Evolutionary conservation across 2,329 filamentous ascomycete genomes (phyloP), one percentile per base, ranked within the genome.

Genomic region (Moelleriella libera): DNA sequence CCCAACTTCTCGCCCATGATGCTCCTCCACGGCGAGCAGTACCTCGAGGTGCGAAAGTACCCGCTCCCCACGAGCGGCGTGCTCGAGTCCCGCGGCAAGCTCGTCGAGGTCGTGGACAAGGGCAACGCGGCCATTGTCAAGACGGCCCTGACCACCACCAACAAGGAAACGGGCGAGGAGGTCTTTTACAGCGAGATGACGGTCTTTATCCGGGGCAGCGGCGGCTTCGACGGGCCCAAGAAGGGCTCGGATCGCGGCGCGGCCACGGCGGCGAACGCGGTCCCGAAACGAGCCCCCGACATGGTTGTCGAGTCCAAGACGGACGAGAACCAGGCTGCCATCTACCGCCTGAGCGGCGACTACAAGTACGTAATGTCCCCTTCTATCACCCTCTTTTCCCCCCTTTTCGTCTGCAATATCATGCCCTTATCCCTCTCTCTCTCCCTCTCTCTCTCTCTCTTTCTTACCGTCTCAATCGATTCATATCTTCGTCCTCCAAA

Each of bases 1-100:
- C 88, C 89, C 64, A 94, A 97, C 75, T 98, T 96, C 74, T 88
- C 80, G 39, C 90, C 89, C 52, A 96, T 95, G 88, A 96, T 96
- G 88, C 80, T 98, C 45, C 83, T 98, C 29, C 92, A 98, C 70
- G 92, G 92, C 62, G 92, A 98, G 74, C 92, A 98, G 68, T 98
- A 89, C 70, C 86, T 98, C 53, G 92, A 98, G 69, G 78, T 98
- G 60, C 81, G 83, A 62, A 88, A 90, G 66, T 94, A 82, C 71
- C 92, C 92, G 41, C 85, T 97, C 58, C 90, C 90, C 37, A 96
- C 89, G 32, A 76, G 82, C 48, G 88, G 78, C 45, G 82, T 80
- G 49, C 82, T 94, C 45, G 66, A 85, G 57, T 87, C 84, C 49
- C 79, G 81, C 60, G 84, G 81, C 50, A 82, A 82, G 63, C 82